Percentiles rank a stretch among this genome's conserved stretches.
Conservation (phyloP, 768 basidiomycete species). For the Termitomyces sp. region DNA sequence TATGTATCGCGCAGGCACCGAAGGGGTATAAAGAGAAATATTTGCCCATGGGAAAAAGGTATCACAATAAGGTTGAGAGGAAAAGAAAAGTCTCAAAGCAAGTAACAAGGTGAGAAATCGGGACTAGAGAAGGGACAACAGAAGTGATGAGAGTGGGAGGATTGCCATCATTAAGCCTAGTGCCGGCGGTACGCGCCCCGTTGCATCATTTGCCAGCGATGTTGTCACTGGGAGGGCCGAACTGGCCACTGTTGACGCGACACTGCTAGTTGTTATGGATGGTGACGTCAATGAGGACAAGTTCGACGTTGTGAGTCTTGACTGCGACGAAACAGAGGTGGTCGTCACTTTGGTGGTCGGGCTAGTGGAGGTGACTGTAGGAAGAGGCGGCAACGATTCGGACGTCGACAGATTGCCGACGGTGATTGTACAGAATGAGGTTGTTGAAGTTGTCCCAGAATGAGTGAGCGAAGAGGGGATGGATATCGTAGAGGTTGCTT, state of each 20-base stretch:
- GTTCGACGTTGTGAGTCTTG: slow-evolving; percentile 16
- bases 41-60: slow-evolving; percentile 7
- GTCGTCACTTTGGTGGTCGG: background rate
- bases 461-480: no score
- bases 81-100: no score
- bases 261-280: slow-evolving; percentile 7
- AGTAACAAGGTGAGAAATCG: background rate
- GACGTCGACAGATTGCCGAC: slow-evolving; percentile 28
- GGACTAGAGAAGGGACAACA: slow-evolving; percentile 7
- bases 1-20: background rate
- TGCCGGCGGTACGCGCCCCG: background rate
- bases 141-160: background rate
- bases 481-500: no score
- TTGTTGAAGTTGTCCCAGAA: no score
- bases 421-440: slow-evolving; percentile 39
- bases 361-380: slow-evolving; percentile 1
- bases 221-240: slow-evolving; percentile 3
- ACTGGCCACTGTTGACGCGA: background rate
- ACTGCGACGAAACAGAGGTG: slow-evolving; percentile 11
- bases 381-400: slow-evolving; percentile 16
- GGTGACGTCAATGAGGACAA: slow-evolving; percentile 13
- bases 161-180: background rate
- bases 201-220: slow-evolving; percentile 7
- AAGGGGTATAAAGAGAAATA: background rate
- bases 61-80: no score